phyloP scores from a whole-genome alignment of 2,329 filamentous ascomycete genomes.

The Xylaria hypoxylon region DNA sequence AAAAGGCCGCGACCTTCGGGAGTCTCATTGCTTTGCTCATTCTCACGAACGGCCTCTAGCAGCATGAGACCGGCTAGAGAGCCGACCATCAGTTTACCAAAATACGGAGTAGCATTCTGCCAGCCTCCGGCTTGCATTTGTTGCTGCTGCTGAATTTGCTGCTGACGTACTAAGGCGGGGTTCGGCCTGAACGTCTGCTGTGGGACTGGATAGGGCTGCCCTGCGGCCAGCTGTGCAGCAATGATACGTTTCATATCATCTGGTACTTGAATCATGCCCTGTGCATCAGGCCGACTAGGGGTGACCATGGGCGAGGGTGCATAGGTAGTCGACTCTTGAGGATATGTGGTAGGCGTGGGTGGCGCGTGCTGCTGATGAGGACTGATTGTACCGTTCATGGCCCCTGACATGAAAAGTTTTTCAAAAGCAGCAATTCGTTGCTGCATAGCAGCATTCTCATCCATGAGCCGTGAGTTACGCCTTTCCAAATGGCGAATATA shows the following conservation, averaged over 20 bases:
- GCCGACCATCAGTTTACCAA: slow-evolving; percentile 89
- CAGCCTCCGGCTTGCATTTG: slow-evolving; percentile 65
- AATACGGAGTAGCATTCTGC: slow-evolving; percentile 66
- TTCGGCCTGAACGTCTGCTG: slow-evolving; percentile 55
- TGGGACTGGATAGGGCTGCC: slow-evolving; percentile 64
- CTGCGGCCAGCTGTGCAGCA: slow-evolving; percentile 66
- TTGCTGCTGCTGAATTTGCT: slow-evolving; percentile 66
- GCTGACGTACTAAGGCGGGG: slow-evolving; percentile 63
- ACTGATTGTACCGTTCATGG: slow-evolving; percentile 72
- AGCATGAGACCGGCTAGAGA: slow-evolving; percentile 94
- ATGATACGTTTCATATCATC: slow-evolving; percentile 73
- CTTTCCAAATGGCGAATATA: slow-evolving; percentile 96
- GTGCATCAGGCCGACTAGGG: slow-evolving; percentile 57
- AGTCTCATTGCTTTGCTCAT: slow-evolving; percentile 72
- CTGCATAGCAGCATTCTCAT: slow-evolving; percentile 85
- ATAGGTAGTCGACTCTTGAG: slow-evolving; percentile 57
- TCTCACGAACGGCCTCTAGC: slow-evolving; percentile 79
- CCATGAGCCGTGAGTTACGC: slow-evolving; percentile 81
- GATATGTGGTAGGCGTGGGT: slow-evolving; percentile 65
- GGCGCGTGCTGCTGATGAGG: slow-evolving; percentile 62
- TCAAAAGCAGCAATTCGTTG: slow-evolving; percentile 79
- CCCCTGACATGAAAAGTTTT: slow-evolving; percentile 82
- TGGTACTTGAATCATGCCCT: slow-evolving; percentile 74
- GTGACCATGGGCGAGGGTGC: slow-evolving; percentile 59
- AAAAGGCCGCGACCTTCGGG: slow-evolving; percentile 75